Conservation (phyloP, 345 rosid genomes). For the Cardamine occulta region DNA sequence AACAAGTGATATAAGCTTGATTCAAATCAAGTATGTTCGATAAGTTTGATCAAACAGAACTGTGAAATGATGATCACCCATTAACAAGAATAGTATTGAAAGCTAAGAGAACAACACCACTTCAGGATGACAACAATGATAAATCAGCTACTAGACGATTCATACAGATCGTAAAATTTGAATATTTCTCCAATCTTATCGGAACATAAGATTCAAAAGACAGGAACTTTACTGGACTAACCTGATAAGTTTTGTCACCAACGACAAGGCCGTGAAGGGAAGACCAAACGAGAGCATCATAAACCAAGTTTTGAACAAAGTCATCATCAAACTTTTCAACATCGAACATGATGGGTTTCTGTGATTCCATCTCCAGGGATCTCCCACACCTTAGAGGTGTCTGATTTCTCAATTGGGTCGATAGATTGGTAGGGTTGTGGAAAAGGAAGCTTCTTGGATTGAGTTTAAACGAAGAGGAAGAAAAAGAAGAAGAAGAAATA, state of each 20-base stretch:
- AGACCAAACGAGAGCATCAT: slow-evolving; percentile 96
- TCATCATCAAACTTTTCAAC: slow-evolving; percentile 56
- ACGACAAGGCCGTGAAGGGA: slow-evolving; percentile 95
- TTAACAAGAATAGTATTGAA: background rate
- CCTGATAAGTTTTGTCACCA: slow-evolving; percentile 78
- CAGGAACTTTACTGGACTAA: slow-evolving; percentile 29
- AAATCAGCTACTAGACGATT: background rate
- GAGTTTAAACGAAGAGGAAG: slow-evolving; percentile 29
- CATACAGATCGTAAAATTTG: background rate
- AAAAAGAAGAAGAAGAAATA: background rate
- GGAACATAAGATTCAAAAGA: slow-evolving; percentile 1
- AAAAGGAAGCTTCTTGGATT: slow-evolving; percentile 40
- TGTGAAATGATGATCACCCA: background rate
- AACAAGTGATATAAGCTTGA: slow-evolving; percentile 13
- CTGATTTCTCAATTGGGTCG: slow-evolving; percentile 27
- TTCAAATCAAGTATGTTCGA: background rate
- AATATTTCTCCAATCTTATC: background rate
- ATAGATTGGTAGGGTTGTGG: slow-evolving; percentile 22
- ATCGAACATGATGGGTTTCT: slow-evolving; percentile 50
- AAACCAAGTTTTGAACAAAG: slow-evolving; percentile 70
- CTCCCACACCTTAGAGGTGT: slow-evolving; percentile 50
- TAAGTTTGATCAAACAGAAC: background rate
- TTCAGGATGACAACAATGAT: background rate
- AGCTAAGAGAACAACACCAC: background rate
- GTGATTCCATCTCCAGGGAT: slow-evolving; percentile 52